Evolutionary conservation across 2,329 filamentous ascomycete genomes (phyloP), one percentile per base, ranked within the genome.

Genomic region (Fusarium duplospermum): DNA sequence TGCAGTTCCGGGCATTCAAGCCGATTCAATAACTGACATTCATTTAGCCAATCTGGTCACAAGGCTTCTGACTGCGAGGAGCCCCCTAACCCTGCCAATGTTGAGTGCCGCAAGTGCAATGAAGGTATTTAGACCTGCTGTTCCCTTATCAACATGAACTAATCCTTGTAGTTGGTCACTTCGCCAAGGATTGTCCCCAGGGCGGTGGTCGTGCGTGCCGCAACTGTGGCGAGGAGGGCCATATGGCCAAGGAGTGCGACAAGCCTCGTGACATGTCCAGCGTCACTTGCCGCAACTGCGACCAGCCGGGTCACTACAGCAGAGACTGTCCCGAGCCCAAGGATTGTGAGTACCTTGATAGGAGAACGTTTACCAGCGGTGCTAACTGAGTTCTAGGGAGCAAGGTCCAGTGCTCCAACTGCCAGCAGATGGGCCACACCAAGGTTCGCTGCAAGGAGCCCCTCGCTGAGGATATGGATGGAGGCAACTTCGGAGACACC

Each of bases 101-200:
- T 93, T 1, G 90, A 93, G 79, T 93, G 91, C 80, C 89, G 88
- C 76, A 92, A 90, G 80, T 93, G 91, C 77, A 85, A 86, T 45
- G 85, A 91, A 82, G 89, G 89, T 91, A 82, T 80, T 87, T 82
- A 31, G 6, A 16, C 20, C 14, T 4, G n/a, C 33, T 20, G n/a
- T 27, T 4, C 18, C 16, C 18, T 14, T 7, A 14, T 54, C 20
- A 10, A n/a, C 18, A 18, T 33, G 16, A 18, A 62, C 71, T 74
- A 68, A 50, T 42, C 73, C 22, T 70, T 35, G 20, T 64, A 91
- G 87, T 82, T 64, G 91, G 91, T 4, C 91, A 93, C 76, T 90
- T 90, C 76, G 86, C 87, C 36, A 86, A 86, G 45, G 91, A 93
- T 77, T 93, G 91, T 78, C 90, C 92, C 31, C 84, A 90, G 80